Conservation (phyloP, 352 stramenopile genomes). For the Phytophthora chlamydospora region DNA sequence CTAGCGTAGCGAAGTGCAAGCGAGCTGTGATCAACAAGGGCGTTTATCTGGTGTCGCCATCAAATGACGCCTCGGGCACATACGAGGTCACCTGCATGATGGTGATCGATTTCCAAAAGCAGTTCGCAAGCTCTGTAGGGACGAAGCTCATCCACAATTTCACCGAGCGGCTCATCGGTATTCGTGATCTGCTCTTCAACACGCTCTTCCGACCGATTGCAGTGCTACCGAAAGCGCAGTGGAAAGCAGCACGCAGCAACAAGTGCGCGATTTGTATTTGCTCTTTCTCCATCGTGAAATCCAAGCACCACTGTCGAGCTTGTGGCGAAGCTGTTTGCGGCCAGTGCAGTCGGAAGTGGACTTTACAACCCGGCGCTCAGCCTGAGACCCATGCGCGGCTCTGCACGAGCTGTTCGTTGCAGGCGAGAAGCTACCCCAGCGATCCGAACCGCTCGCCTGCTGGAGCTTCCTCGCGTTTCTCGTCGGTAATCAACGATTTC, state of each 20-base stretch:
- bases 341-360: slow-evolving; percentile 85
- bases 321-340: slow-evolving; percentile 84
- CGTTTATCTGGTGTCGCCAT: slow-evolving; percentile 66
- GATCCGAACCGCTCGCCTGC: slow-evolving; percentile 39
- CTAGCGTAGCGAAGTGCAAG: slow-evolving; percentile 88
- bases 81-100: slow-evolving; percentile 89
- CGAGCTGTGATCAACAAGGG: slow-evolving; percentile 85
- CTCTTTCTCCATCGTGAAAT: slow-evolving; percentile 77
- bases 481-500: slow-evolving; percentile 35
- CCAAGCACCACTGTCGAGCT: slow-evolving; percentile 80
- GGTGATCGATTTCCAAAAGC: slow-evolving; percentile 86
- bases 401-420: slow-evolving; percentile 82
- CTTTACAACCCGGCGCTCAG: slow-evolving; percentile 67
- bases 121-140: slow-evolving; percentile 64
- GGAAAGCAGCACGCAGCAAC: slow-evolving; percentile 63
- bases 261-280: slow-evolving; percentile 73
- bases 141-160: slow-evolving; percentile 83
- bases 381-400: slow-evolving; percentile 72
- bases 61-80: slow-evolving; percentile 38
- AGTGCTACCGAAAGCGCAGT: slow-evolving; percentile 61
- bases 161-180: slow-evolving; percentile 75
- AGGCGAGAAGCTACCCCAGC: slow-evolving; percentile 65
- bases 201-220: slow-evolving; percentile 80
- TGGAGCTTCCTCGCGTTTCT: slow-evolving; percentile 40
- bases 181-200: slow-evolving; percentile 85